Percentiles rank a stretch among this genome's conserved stretches.
phyloP scores from a whole-genome alignment of 192 early-diverging fungal species.

The Podila epicladia region DNA sequence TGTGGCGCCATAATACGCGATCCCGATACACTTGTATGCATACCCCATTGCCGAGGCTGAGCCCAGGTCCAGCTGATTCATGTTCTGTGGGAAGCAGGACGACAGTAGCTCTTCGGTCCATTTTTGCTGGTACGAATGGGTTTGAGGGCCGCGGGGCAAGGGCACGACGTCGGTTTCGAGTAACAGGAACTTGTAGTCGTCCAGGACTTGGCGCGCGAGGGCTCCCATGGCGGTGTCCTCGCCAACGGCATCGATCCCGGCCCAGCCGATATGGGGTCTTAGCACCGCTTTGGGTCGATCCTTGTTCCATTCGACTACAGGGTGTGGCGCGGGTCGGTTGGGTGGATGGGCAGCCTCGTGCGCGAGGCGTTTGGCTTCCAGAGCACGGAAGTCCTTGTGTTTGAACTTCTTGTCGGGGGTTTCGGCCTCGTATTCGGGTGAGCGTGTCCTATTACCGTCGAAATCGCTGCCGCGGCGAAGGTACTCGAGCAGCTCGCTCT shows the following conservation, averaged over 20 bases:
- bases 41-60: slow-evolving; percentile 49
- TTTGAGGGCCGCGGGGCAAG: background rate
- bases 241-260: slow-evolving; percentile 37
- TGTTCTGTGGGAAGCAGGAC: slow-evolving; percentile 44
- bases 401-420: slow-evolving; percentile 7
- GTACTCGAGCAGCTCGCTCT: slow-evolving; percentile 6
- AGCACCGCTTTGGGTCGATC: slow-evolving; percentile 14
- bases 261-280: slow-evolving; percentile 32
- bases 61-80: slow-evolving; percentile 46
- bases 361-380: background rate
- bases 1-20: slow-evolving; percentile 47
- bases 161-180: slow-evolving; percentile 20
- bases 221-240: slow-evolving; percentile 27
- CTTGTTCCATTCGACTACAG: slow-evolving; percentile 4
- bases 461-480: slow-evolving; percentile 28
- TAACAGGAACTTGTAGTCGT: slow-evolving; percentile 38
- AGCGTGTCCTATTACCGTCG: slow-evolving; percentile 7
- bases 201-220: slow-evolving; percentile 24
- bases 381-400: slow-evolving; percentile 12
- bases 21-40: slow-evolving; percentile 60
- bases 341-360: background rate
- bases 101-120: slow-evolving; percentile 18
- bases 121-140: background rate
- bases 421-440: slow-evolving; percentile 20
- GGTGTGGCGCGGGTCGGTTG: background rate